Percentiles rank a stretch among this genome's conserved stretches.
Evolutionary conservation across 2,329 filamentous ascomycete species (phyloP).

Genomic region (Xylaria digitata): DNA sequence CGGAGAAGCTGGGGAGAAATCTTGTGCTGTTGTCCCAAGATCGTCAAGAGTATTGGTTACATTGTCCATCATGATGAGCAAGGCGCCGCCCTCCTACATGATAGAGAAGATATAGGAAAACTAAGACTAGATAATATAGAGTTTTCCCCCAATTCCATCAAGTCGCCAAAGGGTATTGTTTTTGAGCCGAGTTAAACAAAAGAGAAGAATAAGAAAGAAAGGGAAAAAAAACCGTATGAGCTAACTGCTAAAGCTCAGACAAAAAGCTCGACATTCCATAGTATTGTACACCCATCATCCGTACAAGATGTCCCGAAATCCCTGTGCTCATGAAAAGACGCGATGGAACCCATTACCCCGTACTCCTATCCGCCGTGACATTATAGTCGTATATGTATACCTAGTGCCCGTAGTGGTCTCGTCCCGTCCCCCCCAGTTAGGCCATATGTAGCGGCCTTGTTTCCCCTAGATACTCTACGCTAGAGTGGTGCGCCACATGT

Average conservation of each 20-base stretch:
- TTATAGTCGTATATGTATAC: constrained; percentile 14
- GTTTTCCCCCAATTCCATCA: constrained; percentile 1
- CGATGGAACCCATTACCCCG: constrained; percentile 17
- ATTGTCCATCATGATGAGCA: constrained; percentile 5
- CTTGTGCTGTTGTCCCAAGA: constrained; percentile 1
- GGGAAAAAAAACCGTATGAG: constrained; percentile 1
- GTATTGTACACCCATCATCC: not conserved
- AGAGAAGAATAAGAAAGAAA: constrained; percentile 7
- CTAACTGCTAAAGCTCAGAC: constrained; percentile 7
- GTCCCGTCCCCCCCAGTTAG: constrained; percentile 1
- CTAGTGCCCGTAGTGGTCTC: constrained; percentile 2
- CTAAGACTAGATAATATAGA: constrained; percentile 9
- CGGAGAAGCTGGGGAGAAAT: constrained; percentile 13
- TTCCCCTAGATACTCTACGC: constrained; percentile 30
- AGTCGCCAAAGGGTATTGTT: constrained; percentile 30
- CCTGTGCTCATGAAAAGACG: not conserved
- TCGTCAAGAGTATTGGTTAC: not conserved
- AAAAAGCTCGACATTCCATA: constrained; percentile 15
- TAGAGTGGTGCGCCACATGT: constrained; percentile 33
- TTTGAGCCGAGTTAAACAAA: constrained; percentile 3
- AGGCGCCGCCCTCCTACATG: not conserved
- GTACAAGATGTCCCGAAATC: constrained; percentile 8
- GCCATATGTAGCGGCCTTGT: constrained; percentile 16
- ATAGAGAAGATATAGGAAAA: not conserved
- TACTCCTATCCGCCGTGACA: constrained; percentile 27